phyloP scores from a whole-genome alignment of 495 filamentous ascomycete species.

The Amorphotheca resinae region DNA sequence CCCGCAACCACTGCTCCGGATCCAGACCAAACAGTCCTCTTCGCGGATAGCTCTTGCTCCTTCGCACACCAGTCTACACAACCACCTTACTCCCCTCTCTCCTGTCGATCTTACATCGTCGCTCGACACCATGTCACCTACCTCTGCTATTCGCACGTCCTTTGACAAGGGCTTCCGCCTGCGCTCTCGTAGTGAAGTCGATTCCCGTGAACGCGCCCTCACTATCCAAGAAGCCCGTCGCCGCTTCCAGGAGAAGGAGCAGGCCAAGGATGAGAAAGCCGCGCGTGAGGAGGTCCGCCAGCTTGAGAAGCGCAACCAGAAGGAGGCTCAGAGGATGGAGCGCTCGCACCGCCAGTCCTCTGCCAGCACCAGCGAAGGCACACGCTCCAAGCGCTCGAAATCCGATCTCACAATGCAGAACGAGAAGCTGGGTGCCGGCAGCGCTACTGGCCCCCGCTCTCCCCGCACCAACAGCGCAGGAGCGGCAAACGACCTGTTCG shows the following conservation, averaged over 20 bases:
- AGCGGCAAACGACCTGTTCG: background rate
- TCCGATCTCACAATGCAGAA: constrained; percentile 9
- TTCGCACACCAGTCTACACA: constrained; percentile 27
- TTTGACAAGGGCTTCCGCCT: constrained; percentile 39
- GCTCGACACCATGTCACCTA: constrained; percentile 13
- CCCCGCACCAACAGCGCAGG: background rate
- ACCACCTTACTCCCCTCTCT: constrained; percentile 8
- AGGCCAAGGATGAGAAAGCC: constrained; percentile 42
- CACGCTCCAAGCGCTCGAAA: constrained; percentile 15
- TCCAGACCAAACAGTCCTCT: constrained; percentile 27
- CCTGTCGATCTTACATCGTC: constrained; percentile 17
- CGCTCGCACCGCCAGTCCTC: constrained; percentile 7
- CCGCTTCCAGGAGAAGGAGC: constrained; percentile 40
- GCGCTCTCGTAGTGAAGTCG: constrained; percentile 38
- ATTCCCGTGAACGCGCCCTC: constrained; percentile 31
- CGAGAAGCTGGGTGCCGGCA: constrained; percentile 8
- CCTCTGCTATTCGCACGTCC: constrained; percentile 30
- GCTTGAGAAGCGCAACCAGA: constrained; percentile 15
- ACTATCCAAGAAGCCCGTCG: constrained; percentile 38
- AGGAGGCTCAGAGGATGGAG: constrained; percentile 15
- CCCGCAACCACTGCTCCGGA: constrained; percentile 22
- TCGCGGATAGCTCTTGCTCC: constrained; percentile 23
- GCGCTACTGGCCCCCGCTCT: background rate
- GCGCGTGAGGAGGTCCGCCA: constrained; percentile 38
- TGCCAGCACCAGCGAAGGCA: constrained; percentile 17